phyloP scores from a whole-genome alignment of 2,329 filamentous ascomycete genomes.

The Aaosphaeria pasadenensis region DNA sequence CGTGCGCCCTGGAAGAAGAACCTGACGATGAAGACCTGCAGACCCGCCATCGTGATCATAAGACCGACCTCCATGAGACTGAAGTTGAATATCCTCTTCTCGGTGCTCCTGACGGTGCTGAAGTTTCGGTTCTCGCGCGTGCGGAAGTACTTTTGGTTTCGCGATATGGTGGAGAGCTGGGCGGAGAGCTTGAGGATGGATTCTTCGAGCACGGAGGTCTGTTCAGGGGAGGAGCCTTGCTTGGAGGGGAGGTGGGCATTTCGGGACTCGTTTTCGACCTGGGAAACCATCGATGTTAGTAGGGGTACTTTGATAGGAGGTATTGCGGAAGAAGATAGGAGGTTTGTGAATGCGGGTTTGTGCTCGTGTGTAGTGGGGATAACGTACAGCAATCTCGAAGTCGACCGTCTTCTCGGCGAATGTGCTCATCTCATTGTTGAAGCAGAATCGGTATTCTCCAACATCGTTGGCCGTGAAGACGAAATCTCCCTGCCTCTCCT shows the following conservation, averaged over 20 bases:
- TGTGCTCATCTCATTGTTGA: slow-evolving; percentile 97
- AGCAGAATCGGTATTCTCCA: slow-evolving; percentile 96
- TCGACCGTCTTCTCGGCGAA: slow-evolving; percentile 97
- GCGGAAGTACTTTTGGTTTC: slow-evolving; percentile 99
- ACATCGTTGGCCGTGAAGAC: slow-evolving; percentile 88
- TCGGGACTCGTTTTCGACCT: slow-evolving; percentile 91
- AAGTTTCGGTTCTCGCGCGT: slow-evolving; percentile 99
- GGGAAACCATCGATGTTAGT: slow-evolving; percentile 1
- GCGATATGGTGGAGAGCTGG: slow-evolving; percentile 87
- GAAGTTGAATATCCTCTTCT: slow-evolving; percentile 95
- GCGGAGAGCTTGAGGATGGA: slow-evolving; percentile 92
- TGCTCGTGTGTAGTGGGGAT: slow-evolving; percentile 40
- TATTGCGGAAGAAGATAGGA: neutral
- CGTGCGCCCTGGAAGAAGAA: slow-evolving; percentile 97
- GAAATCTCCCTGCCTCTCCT: slow-evolving; percentile 94
- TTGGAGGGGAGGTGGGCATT: slow-evolving; percentile 75
- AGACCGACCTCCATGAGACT: slow-evolving; percentile 87
- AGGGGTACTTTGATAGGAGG: neutral
- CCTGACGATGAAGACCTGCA: slow-evolving; percentile 95
- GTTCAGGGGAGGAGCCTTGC: slow-evolving; percentile 83
- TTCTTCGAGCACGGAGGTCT: slow-evolving; percentile 85
- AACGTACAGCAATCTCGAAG: slow-evolving; percentile 89
- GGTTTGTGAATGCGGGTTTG: neutral
- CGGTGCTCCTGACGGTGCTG: slow-evolving; percentile 93
- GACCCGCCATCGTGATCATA: slow-evolving; percentile 89